Percentiles rank a stretch among this genome's conserved stretches.
These are phyloP conservation scores for Kluyveromyces sp. DNA, from an alignment of 1,139 yeast species.

Conservation along the genomic window DNA sequence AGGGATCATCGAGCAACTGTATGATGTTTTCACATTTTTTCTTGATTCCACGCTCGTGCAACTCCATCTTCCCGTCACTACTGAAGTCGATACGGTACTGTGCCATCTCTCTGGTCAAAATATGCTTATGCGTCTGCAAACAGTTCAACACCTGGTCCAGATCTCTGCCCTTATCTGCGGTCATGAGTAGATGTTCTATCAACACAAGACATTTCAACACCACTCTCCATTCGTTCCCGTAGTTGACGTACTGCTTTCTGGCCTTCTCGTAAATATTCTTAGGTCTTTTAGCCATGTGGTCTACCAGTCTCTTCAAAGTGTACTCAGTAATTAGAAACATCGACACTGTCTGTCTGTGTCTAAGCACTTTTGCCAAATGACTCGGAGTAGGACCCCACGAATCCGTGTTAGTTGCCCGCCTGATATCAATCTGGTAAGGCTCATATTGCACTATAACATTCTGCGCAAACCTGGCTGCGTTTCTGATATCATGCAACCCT, in stretches of 20 bases:
- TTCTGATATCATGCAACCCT: constrained; percentile 34
- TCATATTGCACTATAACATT: constrained; percentile 34
- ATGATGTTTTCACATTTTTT: constrained; percentile 29
- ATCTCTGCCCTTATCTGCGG: constrained; percentile 30
- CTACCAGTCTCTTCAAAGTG: constrained; percentile 29
- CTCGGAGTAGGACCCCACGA: constrained; percentile 42
- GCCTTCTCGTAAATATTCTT: constrained; percentile 34
- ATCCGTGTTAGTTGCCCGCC: constrained; percentile 42
- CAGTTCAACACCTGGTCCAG: constrained; percentile 29
- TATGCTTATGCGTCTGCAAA: constrained; percentile 27
- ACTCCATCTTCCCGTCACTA: constrained; percentile 33
- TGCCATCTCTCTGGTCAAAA: constrained; percentile 26
- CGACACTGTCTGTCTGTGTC: constrained; percentile 31
- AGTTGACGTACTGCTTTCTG: constrained; percentile 34
- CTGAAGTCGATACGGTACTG: constrained; percentile 28
- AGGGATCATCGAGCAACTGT: constrained; percentile 27
- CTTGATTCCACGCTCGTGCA: constrained; percentile 32
- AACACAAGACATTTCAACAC: constrained; percentile 33
- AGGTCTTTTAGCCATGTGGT: constrained; percentile 32
- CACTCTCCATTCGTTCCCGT: constrained; percentile 36
- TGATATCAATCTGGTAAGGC: constrained; percentile 34
- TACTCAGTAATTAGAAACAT: constrained; percentile 31
- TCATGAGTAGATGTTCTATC: constrained; percentile 31
- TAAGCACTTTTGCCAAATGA: constrained; percentile 34
- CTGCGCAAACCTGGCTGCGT: constrained; percentile 35